A percentile compares a stretch with the other conserved stretches of the same genome.
These are phyloP conservation scores for Colletotrichum phormii DNA, from an alignment of 2,329 filamentous ascomycete genomes.

Conservation along the genomic window DNA sequence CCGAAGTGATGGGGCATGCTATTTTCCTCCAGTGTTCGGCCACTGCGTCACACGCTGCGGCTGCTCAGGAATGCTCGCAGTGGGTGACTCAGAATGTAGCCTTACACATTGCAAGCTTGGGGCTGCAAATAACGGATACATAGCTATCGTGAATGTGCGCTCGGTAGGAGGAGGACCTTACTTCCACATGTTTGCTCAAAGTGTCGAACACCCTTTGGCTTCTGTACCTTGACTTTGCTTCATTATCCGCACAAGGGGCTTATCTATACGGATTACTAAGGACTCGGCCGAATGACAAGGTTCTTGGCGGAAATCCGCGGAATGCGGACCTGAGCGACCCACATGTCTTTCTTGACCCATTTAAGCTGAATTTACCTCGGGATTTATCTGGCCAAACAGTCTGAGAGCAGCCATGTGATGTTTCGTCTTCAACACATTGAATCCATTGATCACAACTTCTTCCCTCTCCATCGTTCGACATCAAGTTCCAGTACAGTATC, in stretches of 20 bases:
- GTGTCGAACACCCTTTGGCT: no score
- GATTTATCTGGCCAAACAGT: not conserved
- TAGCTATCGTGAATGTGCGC: no score
- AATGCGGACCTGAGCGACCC: not conserved
- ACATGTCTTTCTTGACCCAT: slow-evolving; percentile 2
- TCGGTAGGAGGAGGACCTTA: no score
- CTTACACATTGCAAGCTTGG: not conserved
- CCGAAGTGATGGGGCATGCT: no score
- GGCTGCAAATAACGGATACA: not conserved
- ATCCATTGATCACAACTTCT: not conserved
- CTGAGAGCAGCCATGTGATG: not conserved
- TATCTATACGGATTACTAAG: not conserved
- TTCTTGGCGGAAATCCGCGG: slow-evolving; percentile 13
- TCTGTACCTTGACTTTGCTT: no score
- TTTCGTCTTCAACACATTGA: not conserved
- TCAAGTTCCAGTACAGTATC: not conserved
- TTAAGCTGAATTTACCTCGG: slow-evolving; percentile 11
- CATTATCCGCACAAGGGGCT: not conserved
- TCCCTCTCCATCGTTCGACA: not conserved
- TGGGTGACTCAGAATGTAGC: not conserved
- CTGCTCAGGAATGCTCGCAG: not conserved
- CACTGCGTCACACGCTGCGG: not conserved
- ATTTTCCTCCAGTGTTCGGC: no score
- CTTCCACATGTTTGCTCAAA: no score
- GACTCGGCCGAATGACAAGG: not conserved